Percentiles rank a stretch among this genome's conserved stretches.
These are phyloP conservation scores for Macrolepiota fuliginosa DNA, from an alignment of 768 basidiomycete species.

Conservation along the genomic window DNA sequence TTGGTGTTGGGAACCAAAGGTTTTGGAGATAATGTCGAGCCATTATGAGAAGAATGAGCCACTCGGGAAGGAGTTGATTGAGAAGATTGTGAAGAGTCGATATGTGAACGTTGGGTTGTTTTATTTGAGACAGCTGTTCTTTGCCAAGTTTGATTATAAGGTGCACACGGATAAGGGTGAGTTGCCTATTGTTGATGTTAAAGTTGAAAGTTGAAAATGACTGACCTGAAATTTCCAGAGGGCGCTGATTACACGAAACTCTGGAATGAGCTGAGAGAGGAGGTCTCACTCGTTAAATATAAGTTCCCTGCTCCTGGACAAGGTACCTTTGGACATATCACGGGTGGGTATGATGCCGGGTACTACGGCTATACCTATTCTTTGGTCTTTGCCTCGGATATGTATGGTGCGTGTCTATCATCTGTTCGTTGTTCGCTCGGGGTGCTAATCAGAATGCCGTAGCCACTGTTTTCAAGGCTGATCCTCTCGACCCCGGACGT, in stretches of 20 bases:
- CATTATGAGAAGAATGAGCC: slow-evolving; percentile 77
- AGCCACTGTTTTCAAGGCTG: slow-evolving; percentile 77
- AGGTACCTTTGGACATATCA: slow-evolving; percentile 73
- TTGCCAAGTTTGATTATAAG: slow-evolving; percentile 75
- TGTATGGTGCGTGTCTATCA: slow-evolving; percentile 40
- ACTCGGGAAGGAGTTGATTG: slow-evolving; percentile 68
- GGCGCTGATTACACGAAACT: slow-evolving; percentile 72
- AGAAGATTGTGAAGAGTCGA: slow-evolving; percentile 77
- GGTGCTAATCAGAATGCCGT: not conserved
- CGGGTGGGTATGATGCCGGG: slow-evolving; percentile 65
- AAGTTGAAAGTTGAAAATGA: not conserved
- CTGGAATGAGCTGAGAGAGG: slow-evolving; percentile 73
- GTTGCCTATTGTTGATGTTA: slow-evolving; percentile 5
- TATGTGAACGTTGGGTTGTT: slow-evolving; percentile 83
- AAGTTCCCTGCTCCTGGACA: slow-evolving; percentile 66
- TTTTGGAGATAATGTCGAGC: slow-evolving; percentile 74
- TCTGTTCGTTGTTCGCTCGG: not conserved
- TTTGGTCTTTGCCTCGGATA: slow-evolving; percentile 58
- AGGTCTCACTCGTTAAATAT: slow-evolving; percentile 67
- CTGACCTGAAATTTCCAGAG: slow-evolving; percentile 31
- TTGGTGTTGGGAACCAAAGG: slow-evolving; percentile 87
- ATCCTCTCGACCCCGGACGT: slow-evolving; percentile 67
- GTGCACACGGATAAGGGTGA: slow-evolving; percentile 69
- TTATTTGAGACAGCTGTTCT: slow-evolving; percentile 83
- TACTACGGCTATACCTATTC: slow-evolving; percentile 82